Evolutionary conservation across 202 grass and related monocot species (phyloP), one percentile per base, ranked within the genome.

Genomic region (Carex arenaria): DNA sequence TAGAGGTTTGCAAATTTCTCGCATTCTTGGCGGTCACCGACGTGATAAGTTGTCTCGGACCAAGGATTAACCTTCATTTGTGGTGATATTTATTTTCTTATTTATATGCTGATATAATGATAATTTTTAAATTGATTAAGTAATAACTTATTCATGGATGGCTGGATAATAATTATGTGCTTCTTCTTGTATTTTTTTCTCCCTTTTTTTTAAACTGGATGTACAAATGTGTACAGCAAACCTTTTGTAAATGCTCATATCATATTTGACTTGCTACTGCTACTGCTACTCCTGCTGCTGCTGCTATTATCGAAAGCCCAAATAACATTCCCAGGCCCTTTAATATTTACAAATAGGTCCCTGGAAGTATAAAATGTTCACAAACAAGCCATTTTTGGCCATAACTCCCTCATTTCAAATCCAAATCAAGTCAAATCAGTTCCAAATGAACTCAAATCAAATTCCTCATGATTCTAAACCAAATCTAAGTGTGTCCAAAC

Each of bases 1-100:
- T 66, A 92, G 92, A 86, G 94, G 94, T 17, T 82, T 94, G 52
- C 94, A 94, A 80, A 97, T 97, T 81, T 94, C 92, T 18, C 92
- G 94, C n/a, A 92, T 97, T 88, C 87, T 97, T 61, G 94, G 94
- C 40, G 92, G 85, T 36, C 92, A 91, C 52, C 91, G 90, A 82
- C 91, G 88, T 85, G 94, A 92, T 77, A 77, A 54, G 2, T 61
- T 88, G 14, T 81, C 90, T 79, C 84, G n/a, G 20, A 82, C 60
- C 74, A 94, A 93, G 85, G 92, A 97, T 83, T 72, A 73, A 81
- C 15, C 49, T 57, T n/a, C 11, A 52, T 30, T 52, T 81, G 9
- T 17, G 30, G 15, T 2, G 11, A 17, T 74, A 30, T 80, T 40
- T 45, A 8, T 81, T 64, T 83, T 26, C 72, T 11, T 18, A 47